Conservation (phyloP, 83 land plant species). For the Isoetes engelmannii region DNA sequence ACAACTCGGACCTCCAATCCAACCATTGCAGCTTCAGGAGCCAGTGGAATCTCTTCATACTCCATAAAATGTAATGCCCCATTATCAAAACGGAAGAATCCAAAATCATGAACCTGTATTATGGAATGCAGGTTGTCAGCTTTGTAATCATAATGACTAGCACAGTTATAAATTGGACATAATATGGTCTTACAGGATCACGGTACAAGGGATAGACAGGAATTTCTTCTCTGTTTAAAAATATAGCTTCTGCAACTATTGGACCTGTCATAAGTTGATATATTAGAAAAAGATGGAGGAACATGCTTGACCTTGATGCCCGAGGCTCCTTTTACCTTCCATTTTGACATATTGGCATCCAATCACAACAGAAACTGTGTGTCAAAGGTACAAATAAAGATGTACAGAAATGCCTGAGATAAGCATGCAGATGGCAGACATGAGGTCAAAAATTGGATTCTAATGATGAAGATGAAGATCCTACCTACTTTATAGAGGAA, state of each 20-base stretch:
- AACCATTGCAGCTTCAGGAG: slow-evolving; percentile 93
- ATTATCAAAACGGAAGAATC: slow-evolving; percentile 86
- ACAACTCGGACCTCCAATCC: slow-evolving; percentile 97
- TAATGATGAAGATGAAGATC: too few relatives aligned
- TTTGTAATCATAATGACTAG: not conserved
- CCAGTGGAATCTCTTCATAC: slow-evolving; percentile 89
- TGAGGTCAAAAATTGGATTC: too few relatives aligned
- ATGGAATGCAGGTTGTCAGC: not conserved
- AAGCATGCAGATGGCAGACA: too few relatives aligned
- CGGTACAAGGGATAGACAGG: slow-evolving; percentile 79
- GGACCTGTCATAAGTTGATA: slow-evolving; percentile 47
- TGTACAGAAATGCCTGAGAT: too few relatives aligned
- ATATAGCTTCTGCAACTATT: slow-evolving; percentile 97
- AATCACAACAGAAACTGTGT: not conserved
- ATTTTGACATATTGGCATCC: not conserved
- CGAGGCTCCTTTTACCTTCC: not conserved
- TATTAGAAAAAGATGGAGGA: not conserved
- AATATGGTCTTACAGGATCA: slow-evolving; percentile 60
- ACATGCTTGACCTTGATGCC: not conserved
- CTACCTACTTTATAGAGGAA: too few relatives aligned
- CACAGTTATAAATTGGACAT: not conserved
- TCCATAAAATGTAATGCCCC: slow-evolving; percentile 65
- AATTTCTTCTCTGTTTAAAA: slow-evolving; percentile 86
- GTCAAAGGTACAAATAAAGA: too few relatives aligned
- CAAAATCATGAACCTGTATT: slow-evolving; percentile 88